A percentile compares a stretch with the other conserved stretches of the same genome.
phyloP scores from a whole-genome alignment of 177 flowering plant species.

The Vitis hybrid region DNA sequence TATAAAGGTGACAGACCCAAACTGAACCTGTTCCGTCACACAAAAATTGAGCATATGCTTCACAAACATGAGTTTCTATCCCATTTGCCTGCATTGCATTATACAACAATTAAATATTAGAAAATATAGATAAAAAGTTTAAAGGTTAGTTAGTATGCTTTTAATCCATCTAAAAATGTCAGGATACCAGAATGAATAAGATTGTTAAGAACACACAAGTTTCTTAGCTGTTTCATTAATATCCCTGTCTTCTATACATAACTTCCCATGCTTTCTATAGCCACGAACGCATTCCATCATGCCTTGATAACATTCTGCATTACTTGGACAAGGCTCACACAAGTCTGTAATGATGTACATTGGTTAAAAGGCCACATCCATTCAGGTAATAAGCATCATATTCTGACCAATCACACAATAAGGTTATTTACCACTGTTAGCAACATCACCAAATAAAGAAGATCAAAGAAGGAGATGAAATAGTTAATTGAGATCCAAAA shows the following conservation, averaged over 20 bases:
- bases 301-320: conserved; percentile 71
- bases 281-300: conserved; percentile 74
- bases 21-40: conserved; percentile 62
- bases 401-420: neutral
- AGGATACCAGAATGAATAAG: conserved; percentile 13
- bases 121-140: neutral
- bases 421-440: too few relatives aligned
- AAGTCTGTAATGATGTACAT: conserved; percentile 40
- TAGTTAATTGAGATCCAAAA: too few relatives aligned
- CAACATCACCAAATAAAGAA: too few relatives aligned
- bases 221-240: conserved; percentile 66
- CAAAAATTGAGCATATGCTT: conserved; percentile 53
- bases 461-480: too few relatives aligned
- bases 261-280: conserved; percentile 59
- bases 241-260: conserved; percentile 84
- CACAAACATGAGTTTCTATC: conserved; percentile 61
- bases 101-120: conserved; percentile 8
- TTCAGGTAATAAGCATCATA: conserved; percentile 3
- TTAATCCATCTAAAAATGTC: neutral
- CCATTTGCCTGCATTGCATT: conserved; percentile 55
- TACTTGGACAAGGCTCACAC: conserved; percentile 81
- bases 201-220: conserved; percentile 51
- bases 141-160: neutral
- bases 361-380: conserved; percentile 4
- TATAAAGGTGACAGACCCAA: conserved; percentile 64